Evolutionary conservation across 1,284 basidiomycete genomes (phyloP), one percentile per base, ranked within the genome.

Genomic region (Fomitopsis schrenkii): DNA sequence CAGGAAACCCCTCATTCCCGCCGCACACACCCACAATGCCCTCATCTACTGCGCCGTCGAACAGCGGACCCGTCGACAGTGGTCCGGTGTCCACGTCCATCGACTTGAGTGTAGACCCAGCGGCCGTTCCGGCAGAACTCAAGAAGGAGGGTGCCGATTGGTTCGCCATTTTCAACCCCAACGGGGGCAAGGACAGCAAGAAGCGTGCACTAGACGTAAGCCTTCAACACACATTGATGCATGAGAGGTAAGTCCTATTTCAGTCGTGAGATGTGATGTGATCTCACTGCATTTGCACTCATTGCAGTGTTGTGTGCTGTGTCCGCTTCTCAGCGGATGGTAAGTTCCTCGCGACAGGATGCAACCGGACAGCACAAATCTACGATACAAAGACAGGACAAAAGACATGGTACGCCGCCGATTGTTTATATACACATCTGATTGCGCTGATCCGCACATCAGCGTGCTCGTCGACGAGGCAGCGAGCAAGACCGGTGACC

Each of bases 91-190:
- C 36, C 14, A 40, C 40, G 57, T 59, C 62, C 17, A 61, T 70
- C 8, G 71, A 72, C 57, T 59, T 73, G 46, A 68, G 66, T 50
- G 45, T 83, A 56, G 83, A 84, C 63, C 79, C 76, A 30, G 73
- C 76, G 61, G 75, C 72, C 44, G 76, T 82, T 5, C 80, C 83
- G 0, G 72, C 82, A 1, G 83, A 87, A 61, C 66, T 80, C 58
- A 86, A 85, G 74, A 93, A 92, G 75, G 92, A 95, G 73, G 96
- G 95, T 0, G 79, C 80, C 41, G 97, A 98, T 75, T 99, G 97
- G 97, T 92, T 96, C 70, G 95, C 94, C 19, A 85, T 97, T 58
- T 98, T 95, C 81, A 97, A 95, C 73, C 90, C 93, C 15, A 90
- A 91, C 69, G 86, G 85, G 42, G 60, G 41, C 9, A 62, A 62